Evolutionary conservation across 2,329 filamentous ascomycete species (phyloP), one percentile per base, ranked within the genome.

Genomic region (Fusarium ramigenum): DNA sequence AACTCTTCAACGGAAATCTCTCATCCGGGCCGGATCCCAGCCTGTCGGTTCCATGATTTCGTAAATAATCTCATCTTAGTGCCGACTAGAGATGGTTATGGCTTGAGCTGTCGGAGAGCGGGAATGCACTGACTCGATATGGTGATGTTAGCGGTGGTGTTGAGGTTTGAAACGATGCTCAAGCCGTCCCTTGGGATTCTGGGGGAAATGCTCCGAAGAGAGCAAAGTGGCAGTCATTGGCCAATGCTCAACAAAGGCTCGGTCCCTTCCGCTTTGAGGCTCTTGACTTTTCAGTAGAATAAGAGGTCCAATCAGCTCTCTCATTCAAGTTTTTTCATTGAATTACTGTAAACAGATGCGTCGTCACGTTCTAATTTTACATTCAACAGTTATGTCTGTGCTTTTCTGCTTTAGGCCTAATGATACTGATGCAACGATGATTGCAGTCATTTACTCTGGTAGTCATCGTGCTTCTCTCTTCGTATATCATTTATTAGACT

Each of bases 41-140:
- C 1, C 21, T 34, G 10, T 34, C 47, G 43, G 34, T 34, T 49
- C 21, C 32, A n/a, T 54, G 43, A 4, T 42, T 28, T 40, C 42
- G 66, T 21, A n/a, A 50, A 25, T 25, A 53, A 44, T 5, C 19
- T 30, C 37, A 39, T n/a, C 28, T 42, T 66, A 59, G 39, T 44
- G 42, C 25, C 37, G 19, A 21, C 37, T 72, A 61, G 30, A 72
- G 32, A 47, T 49, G 42, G 23, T 11, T 32, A 14, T 43, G 66
- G 37, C 50, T 62, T 44, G 34, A 44, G 32, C 30, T 23, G 37
- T 9, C 61, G 23, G 43, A 15, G 34, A 64, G 56, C 60, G 67
- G 52, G 56, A 74, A 73, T 74, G 63, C 37, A 43, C 44, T 69
- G 66, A 72, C 62, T 72, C 62, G 18, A 54, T 37, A 30, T 60